Percentiles rank a stretch among this genome's conserved stretches.
These are phyloP conservation scores for Selaginella tamariscina DNA, from an alignment of 75 land plant genomes.

Conservation along the genomic window DNA sequence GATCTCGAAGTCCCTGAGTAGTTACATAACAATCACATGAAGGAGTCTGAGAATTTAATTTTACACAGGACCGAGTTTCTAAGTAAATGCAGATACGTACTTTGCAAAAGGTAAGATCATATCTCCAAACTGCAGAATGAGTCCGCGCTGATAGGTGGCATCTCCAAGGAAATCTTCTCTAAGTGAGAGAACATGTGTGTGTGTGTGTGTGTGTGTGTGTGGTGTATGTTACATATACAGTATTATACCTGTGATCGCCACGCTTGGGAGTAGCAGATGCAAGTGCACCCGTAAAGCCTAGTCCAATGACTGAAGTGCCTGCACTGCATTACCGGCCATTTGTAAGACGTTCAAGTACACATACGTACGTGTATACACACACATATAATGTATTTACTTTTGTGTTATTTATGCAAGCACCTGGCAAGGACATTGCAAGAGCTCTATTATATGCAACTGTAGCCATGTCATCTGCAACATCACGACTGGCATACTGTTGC, in stretches of 20 bases:
- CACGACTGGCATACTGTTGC: conserved; percentile 36
- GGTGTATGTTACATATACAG: too few relatives aligned
- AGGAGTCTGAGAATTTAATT: too few relatives aligned
- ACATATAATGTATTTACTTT: too few relatives aligned
- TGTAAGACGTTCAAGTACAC: too few relatives aligned
- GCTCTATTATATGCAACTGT: conserved; percentile 69
- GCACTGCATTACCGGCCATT: conserved; percentile 14
- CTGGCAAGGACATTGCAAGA: conserved; percentile 50
- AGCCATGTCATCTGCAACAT: conserved; percentile 60
- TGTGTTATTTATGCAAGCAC: too few relatives aligned
- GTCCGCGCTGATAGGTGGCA: conserved; percentile 73
- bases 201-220: too few relatives aligned
- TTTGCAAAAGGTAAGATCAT: conserved; percentile 54
- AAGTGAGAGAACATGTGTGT: too few relatives aligned
- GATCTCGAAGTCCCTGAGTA: conserved; percentile 56
- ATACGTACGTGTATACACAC: too few relatives aligned
- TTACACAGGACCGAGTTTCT: too few relatives aligned
- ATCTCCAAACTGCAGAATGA: conserved; percentile 44
- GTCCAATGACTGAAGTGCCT: conserved; percentile 58
- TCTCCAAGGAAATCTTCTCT: conserved; percentile 30
- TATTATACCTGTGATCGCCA: conserved; percentile 85
- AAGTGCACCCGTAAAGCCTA: conserved; percentile 76
- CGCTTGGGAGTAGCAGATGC: conserved; percentile 46
- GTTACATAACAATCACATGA: too few relatives aligned
- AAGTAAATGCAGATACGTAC: too few relatives aligned